Evolutionary conservation across 2,329 filamentous ascomycete genomes (phyloP), one percentile per base, ranked within the genome.

Genomic region (Davidsoniella eucalypti): DNA sequence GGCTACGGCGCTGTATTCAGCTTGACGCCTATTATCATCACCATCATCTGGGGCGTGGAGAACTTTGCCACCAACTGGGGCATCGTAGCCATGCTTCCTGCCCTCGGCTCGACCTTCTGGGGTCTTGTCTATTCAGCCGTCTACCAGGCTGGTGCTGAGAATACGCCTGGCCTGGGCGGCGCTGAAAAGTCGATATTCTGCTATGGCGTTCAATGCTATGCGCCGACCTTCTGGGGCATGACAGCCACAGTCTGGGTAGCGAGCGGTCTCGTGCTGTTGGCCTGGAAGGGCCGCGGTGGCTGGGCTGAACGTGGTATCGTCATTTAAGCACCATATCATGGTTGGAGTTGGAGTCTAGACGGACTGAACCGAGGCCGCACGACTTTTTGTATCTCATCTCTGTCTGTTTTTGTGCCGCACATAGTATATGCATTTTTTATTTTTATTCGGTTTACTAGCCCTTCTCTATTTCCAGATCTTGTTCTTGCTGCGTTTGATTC

Each of bases 61-160:
- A 98, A 96, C 63, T 96, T 98, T 61, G 92, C 87, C 52, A 98
- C 92, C 0, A 96, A 98, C 59, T 98, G 90, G 80, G 92, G 92
- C 8, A 88, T 96, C 54, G 80, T 96, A 6, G 87, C 88, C 40
- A 92, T 93, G 71, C 80, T 90, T 51, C 92, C 92, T 2, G 92
- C 92, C 0, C 66, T 84, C 0, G 92, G 90, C 0, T 87, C 90
- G 0, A 87, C 87, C 0, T 73, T 94, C 29, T 98, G 90, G 87
- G 87, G 88, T 0, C 64, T 92, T 0, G 69, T 95, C n/a, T 98
- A 96, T 63, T 86, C 84, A 5, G 75, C 71, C 0, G 79, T 86
- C 2, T 93, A 93, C 59, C 80, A 92, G 63, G 71, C 71, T 41
- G 82, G 76, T 1, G 80, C 80, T 0, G 66, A 65, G 44, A 64